A percentile compares a stretch with the other conserved stretches of the same genome.
phyloP scores from a whole-genome alignment of 805 yeast species.

The Wickerhamomyces tratensis region DNA sequence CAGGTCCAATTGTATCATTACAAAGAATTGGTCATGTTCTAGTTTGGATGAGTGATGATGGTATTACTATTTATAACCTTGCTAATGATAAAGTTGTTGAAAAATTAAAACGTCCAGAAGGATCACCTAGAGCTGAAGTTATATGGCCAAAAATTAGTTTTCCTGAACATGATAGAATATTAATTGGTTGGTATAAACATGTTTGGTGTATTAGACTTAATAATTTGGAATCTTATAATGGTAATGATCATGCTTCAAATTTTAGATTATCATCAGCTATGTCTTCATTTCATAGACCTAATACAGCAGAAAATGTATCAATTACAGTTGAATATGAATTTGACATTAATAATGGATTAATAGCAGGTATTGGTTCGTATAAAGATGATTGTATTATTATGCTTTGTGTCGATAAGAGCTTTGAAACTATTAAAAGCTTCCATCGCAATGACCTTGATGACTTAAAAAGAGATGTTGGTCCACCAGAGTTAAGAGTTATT shows the following conservation, averaged over 20 bases:
- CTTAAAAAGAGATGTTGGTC: too few species aligned
- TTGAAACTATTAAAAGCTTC: constrained; percentile 3
- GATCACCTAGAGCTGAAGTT: constrained; percentile 57
- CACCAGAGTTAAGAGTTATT: constrained; percentile 71
- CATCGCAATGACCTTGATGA: not conserved
- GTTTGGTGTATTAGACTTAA: constrained; percentile 61
- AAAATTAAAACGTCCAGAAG: constrained; percentile 46
- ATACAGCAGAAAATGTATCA: constrained; percentile 32
- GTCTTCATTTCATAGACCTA: constrained; percentile 38
- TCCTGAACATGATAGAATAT: constrained; percentile 54
- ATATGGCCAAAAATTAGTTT: constrained; percentile 73
- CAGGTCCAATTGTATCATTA: constrained; percentile 66
- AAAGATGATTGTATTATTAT: constrained; percentile 62
- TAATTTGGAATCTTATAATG: not conserved
- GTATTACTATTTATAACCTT: constrained; percentile 60
- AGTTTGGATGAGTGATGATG: constrained; percentile 79
- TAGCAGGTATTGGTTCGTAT: constrained; percentile 74
- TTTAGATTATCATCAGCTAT: constrained; percentile 28
- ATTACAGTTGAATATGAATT: constrained; percentile 28
- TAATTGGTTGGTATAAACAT: constrained; percentile 77
- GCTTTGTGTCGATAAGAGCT: constrained; percentile 38
- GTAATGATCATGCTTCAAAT: not conserved
- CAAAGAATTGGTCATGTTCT: constrained; percentile 54
- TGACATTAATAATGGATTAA: constrained; percentile 29
- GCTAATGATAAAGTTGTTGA: constrained; percentile 38